These are phyloP conservation scores for Pleurostoma richardsiae DNA, from an alignment of 2,329 filamentous ascomycete genomes.

Conservation along the genomic window DNA sequence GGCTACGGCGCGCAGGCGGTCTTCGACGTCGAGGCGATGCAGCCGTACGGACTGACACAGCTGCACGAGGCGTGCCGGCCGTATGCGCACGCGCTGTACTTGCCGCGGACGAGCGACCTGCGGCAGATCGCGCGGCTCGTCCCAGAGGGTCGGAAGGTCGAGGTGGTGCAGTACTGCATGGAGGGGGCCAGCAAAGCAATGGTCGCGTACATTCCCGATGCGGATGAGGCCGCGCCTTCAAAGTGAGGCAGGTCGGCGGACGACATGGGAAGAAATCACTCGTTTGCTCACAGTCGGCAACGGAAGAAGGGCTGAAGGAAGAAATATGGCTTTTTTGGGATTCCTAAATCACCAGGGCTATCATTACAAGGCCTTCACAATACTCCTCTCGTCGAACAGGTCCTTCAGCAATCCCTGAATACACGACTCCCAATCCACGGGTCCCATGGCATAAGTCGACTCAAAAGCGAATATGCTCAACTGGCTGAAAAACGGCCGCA, in stretches of 20 bases:
- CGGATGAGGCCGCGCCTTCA: neutral
- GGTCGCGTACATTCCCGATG: conserved; percentile 54
- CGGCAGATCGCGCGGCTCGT: conserved; percentile 65
- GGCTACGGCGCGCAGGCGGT: conserved; percentile 56
- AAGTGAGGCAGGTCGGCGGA: too few relatives aligned
- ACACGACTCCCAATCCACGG: conserved; percentile 61
- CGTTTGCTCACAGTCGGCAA: too few relatives aligned
- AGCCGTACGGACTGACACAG: conserved; percentile 70
- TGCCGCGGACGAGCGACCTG: conserved; percentile 81
- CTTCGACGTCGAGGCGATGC: conserved; percentile 81
- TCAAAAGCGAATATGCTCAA: conserved; percentile 93
- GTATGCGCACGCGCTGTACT: conserved; percentile 66
- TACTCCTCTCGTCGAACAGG: conserved; percentile 72
- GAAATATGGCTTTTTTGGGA: neutral
- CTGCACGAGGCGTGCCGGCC: conserved; percentile 58
- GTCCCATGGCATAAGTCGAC: conserved; percentile 80
- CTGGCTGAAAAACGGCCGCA: conserved; percentile 86
- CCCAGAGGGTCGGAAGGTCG: conserved; percentile 50
- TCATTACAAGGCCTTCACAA: conserved; percentile 52
- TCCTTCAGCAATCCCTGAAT: conserved; percentile 62
- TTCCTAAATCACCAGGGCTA: neutral
- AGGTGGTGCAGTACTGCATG: conserved; percentile 88
- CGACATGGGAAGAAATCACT: too few relatives aligned
- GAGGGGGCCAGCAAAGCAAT: conserved; percentile 81
- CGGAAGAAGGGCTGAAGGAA: too few relatives aligned